Conservation (phyloP, 345 rosid genomes). For the Sonneratia alba region DNA sequence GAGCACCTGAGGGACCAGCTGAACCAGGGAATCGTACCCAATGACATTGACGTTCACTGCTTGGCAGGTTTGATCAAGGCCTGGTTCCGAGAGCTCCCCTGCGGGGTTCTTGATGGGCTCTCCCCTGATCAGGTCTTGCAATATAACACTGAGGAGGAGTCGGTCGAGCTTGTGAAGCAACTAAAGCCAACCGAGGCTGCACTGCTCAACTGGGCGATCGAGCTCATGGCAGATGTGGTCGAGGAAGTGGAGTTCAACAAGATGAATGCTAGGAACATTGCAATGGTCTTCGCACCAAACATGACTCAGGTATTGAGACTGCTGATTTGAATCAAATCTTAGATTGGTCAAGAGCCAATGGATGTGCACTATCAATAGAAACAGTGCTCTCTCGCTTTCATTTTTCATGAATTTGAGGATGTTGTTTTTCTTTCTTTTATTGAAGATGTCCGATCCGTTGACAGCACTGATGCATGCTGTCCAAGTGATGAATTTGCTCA, state of each 20-base stretch:
- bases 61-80: constrained; percentile 95
- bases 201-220: constrained; percentile 79
- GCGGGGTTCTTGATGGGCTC: constrained; percentile 90
- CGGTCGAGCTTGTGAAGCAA: constrained; percentile 60
- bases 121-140: constrained; percentile 87
- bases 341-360: not conserved
- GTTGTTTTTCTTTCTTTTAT: constrained; percentile 7
- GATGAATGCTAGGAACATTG: constrained; percentile 93
- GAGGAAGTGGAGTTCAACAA: constrained; percentile 84
- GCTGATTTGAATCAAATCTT: not conserved
- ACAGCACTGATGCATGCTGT: constrained; percentile 95
- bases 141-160: constrained; percentile 75
- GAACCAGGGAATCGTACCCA: constrained; percentile 83
- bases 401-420: not conserved
- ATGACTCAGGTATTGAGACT: constrained; percentile 69
- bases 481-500: constrained; percentile 94
- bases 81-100: constrained; percentile 96
- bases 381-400: not conserved
- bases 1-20: constrained; percentile 85
- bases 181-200: constrained; percentile 85
- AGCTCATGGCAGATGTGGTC: constrained; percentile 93
- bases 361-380: not conserved
- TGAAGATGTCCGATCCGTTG: constrained; percentile 87
- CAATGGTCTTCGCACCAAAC: constrained; percentile 92
- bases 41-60: constrained; percentile 81